A percentile compares a stretch with the other conserved stretches of the same genome.
Conservation (phyloP, 176 grass and related monocot species). For the Secale cereale region DNA sequence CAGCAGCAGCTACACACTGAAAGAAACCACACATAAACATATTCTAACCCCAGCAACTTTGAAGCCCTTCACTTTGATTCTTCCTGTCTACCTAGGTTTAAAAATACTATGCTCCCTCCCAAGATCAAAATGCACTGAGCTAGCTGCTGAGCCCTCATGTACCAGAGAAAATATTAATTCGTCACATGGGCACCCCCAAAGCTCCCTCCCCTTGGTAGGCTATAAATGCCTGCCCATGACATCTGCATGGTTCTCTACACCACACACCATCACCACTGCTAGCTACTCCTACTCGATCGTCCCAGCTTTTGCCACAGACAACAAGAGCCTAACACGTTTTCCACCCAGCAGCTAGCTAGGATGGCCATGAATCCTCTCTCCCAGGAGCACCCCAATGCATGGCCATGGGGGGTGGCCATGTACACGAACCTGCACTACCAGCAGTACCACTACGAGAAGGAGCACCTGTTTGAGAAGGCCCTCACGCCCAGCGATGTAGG, state of each 20-base stretch:
- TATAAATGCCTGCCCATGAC: slow-evolving; percentile 81
- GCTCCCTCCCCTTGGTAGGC: slow-evolving; percentile 51
- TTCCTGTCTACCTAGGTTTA: slow-evolving; percentile 72
- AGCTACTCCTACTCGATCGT: slow-evolving; percentile 22
- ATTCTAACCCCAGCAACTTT: slow-evolving; percentile 36
- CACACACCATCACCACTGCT: slow-evolving; percentile 44
- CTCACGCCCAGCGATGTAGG: slow-evolving; percentile 86
- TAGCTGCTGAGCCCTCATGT: slow-evolving; percentile 32
- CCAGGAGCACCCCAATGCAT: slow-evolving; percentile 51
- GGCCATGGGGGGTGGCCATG: slow-evolving; percentile 73
- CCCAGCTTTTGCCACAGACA: slow-evolving; percentile 34
- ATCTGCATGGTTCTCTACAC: slow-evolving; percentile 71
- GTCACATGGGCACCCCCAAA: slow-evolving; percentile 29
- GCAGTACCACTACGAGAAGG: slow-evolving; percentile 59
- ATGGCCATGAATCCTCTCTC: slow-evolving; percentile 60
- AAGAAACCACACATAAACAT: background rate
- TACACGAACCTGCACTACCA: slow-evolving; percentile 60
- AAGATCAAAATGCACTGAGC: slow-evolving; percentile 41
- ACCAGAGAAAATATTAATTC: slow-evolving; percentile 50
- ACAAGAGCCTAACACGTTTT: slow-evolving; percentile 26
- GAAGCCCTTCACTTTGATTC: slow-evolving; percentile 62
- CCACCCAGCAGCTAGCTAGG: background rate
- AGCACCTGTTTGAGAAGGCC: slow-evolving; percentile 87
- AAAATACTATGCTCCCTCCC: slow-evolving; percentile 37
- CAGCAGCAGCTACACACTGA: slow-evolving; percentile 34